Evolutionary conservation across 2,329 filamentous ascomycete species (phyloP).

Genomic region (Metarhizium rileyi): DNA sequence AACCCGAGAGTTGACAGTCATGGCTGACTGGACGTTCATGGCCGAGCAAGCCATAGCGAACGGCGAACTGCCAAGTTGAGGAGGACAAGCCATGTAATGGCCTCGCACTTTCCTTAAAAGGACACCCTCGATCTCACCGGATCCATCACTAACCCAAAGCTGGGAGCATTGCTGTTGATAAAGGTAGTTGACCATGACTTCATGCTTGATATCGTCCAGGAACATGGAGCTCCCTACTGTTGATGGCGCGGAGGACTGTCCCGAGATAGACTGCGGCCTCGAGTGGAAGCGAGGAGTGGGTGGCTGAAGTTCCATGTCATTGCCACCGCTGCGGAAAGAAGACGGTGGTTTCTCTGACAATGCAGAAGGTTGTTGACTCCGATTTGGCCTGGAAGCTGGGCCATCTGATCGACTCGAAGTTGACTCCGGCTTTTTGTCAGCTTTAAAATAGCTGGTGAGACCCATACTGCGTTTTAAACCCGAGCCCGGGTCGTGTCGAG

Average conservation of each 20-base stretch:
- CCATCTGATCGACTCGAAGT: constrained; percentile 10
- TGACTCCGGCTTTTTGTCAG: constrained; percentile 17
- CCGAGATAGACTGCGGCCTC: constrained; percentile 32
- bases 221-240: constrained; percentile 40
- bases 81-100: constrained; percentile 64
- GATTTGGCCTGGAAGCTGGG: constrained; percentile 12
- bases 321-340: constrained; percentile 18
- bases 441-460: constrained; percentile 53
- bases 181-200: constrained; percentile 76
- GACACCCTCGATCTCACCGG: constrained; percentile 61
- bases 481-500: not conserved
- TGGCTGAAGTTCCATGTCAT: constrained; percentile 39
- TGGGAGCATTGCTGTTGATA: constrained; percentile 70
- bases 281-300: constrained; percentile 29
- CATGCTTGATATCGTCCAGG: constrained; percentile 65
- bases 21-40: constrained; percentile 69
- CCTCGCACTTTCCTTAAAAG: constrained; percentile 58
- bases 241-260: constrained; percentile 27
- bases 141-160: constrained; percentile 63
- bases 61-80: constrained; percentile 49
- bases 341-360: constrained; percentile 28
- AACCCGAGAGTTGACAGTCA: constrained; percentile 72
- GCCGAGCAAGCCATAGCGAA: constrained; percentile 56
- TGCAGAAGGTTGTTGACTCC: constrained; percentile 14
- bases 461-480: constrained; percentile 38